Evolutionary conservation across 106 monocot genomes (phyloP).

Genomic region (Gastrodia elata): DNA sequence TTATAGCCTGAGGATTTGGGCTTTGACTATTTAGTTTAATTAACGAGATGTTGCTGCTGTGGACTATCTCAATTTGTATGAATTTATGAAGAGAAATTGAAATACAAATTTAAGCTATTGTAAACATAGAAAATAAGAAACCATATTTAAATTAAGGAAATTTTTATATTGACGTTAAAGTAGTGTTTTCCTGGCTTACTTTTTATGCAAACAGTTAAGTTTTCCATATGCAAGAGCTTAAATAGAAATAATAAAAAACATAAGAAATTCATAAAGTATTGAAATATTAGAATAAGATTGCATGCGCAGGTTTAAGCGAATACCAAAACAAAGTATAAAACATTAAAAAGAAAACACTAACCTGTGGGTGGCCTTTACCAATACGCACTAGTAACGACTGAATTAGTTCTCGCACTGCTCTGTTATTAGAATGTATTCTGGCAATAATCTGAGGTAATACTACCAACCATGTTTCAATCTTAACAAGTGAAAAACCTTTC

Average conservation of each 20-base stretch:
- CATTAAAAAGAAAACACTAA: slow-evolving; percentile 11
- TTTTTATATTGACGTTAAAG: slow-evolving; percentile 1
- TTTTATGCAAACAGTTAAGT: not conserved
- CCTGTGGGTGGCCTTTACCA: slow-evolving; percentile 96
- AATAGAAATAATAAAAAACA: not conserved
- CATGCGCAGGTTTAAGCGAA: not conserved
- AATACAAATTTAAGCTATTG: no score
- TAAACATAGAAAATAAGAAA: not conserved
- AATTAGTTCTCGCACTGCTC: slow-evolving; percentile 87
- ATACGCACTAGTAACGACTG: slow-evolving; percentile 85
- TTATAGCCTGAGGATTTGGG: no score
- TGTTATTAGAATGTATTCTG: slow-evolving; percentile 95
- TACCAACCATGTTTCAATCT: slow-evolving; percentile 98
- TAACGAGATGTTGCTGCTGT: no score
- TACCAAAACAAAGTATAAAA: slow-evolving; percentile 5
- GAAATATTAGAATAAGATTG: not conserved
- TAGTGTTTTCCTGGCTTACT: not conserved
- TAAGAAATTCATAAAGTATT: not conserved
- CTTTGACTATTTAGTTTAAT: no score
- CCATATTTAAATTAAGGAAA: not conserved
- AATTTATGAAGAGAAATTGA: no score
- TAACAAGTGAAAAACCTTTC: slow-evolving; percentile 89
- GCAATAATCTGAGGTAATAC: slow-evolving; percentile 99
- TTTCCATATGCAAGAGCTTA: not conserved
- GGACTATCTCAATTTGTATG: no score